Percentiles rank a stretch among this genome's conserved stretches.
Conservation (phyloP, 305 asterid species). For the Fraxinus dipetala region DNA sequence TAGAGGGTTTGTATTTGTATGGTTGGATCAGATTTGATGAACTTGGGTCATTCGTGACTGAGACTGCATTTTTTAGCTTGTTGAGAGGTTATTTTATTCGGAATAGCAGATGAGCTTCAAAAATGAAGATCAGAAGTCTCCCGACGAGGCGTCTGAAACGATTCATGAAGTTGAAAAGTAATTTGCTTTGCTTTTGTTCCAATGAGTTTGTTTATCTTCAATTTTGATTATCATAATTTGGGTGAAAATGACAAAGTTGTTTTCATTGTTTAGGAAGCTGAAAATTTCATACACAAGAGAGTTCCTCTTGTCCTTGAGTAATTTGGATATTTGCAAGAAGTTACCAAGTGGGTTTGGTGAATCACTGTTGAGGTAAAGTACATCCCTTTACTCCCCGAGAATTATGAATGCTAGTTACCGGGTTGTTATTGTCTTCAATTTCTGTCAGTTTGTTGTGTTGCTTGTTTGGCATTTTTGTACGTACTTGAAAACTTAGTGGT, state of each 20-base stretch:
- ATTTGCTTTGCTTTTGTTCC: slow-evolving; percentile 20
- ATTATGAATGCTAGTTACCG: not conserved
- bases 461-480: slow-evolving; percentile 13
- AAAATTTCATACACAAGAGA: slow-evolving; percentile 60
- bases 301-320: slow-evolving; percentile 62
- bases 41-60: slow-evolving; percentile 22
- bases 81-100: slow-evolving; percentile 19
- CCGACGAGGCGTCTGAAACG: slow-evolving; percentile 30
- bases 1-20: slow-evolving; percentile 11
- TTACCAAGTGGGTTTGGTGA: slow-evolving; percentile 64
- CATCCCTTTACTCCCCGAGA: slow-evolving; percentile 3
- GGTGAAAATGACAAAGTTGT: slow-evolving; percentile 19
- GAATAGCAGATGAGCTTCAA: slow-evolving; percentile 44
- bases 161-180: slow-evolving; percentile 32
- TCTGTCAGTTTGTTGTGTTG: slow-evolving; percentile 7
- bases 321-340: slow-evolving; percentile 74
- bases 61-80: slow-evolving; percentile 20
- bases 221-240: not conserved
- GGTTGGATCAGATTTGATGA: slow-evolving; percentile 20
- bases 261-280: slow-evolving; percentile 57
- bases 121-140: slow-evolving; percentile 36
- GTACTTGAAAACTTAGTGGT: slow-evolving; percentile 15
- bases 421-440: slow-evolving; percentile 7
- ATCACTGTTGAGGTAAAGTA: slow-evolving; percentile 54
- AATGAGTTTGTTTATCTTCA: slow-evolving; percentile 18